phyloP scores from a whole-genome alignment of 495 filamentous ascomycete genomes.

The Usnea hakonensis region DNA sequence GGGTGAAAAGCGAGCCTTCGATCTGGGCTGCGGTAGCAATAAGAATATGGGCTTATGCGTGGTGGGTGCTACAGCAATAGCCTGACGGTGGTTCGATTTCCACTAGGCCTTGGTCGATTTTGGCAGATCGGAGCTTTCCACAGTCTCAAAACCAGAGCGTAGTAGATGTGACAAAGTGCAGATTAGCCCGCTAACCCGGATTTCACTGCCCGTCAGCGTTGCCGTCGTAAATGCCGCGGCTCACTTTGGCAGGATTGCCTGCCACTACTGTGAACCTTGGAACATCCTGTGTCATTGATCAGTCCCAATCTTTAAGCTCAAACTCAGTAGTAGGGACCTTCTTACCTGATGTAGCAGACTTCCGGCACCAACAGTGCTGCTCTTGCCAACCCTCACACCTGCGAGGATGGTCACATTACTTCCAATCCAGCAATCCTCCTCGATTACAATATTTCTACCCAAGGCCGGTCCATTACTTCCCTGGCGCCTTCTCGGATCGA shows the following conservation, averaged over 20 bases:
- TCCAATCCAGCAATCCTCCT: slow-evolving; percentile 85
- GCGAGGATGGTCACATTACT: slow-evolving; percentile 75
- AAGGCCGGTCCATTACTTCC: slow-evolving; percentile 66
- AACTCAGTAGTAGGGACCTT: background rate
- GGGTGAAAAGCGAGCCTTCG: background rate
- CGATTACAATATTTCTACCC: slow-evolving; percentile 69
- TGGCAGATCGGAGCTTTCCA: background rate
- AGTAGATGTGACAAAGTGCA: background rate
- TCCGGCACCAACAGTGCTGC: slow-evolving; percentile 40
- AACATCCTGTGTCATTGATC: slow-evolving; percentile 41
- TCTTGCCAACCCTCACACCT: slow-evolving; percentile 43
- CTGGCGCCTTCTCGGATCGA: slow-evolving; percentile 66
- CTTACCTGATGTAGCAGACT: slow-evolving; percentile 26
- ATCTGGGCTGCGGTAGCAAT: background rate
- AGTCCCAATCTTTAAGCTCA: background rate
- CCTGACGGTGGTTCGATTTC: background rate
- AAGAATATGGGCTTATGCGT: background rate
- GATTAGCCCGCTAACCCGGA: background rate
- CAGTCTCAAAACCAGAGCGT: background rate
- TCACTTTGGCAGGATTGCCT: slow-evolving; percentile 56
- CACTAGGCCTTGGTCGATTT: slow-evolving; percentile 22
- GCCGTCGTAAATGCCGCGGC: slow-evolving; percentile 43
- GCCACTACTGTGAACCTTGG: slow-evolving; percentile 53
- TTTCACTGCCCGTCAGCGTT: slow-evolving; percentile 20
- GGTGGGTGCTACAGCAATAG: background rate